Percentiles rank a stretch among this genome's conserved stretches.
Evolutionary conservation across 768 basidiomycete species (phyloP).

Genomic region (Sutorius australiensis): DNA sequence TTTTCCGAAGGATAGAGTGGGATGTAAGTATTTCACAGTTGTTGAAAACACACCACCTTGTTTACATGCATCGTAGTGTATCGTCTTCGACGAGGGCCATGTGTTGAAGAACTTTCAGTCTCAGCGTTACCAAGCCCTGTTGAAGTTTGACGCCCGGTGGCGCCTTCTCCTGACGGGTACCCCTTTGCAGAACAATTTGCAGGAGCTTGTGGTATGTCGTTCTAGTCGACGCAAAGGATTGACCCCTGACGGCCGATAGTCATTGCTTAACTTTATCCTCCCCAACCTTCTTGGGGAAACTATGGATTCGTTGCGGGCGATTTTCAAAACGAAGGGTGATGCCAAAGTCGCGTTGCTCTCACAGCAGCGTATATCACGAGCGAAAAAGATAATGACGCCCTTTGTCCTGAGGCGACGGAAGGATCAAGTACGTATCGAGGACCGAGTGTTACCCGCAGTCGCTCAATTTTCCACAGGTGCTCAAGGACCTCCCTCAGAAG

Average conservation of each 20-base stretch:
- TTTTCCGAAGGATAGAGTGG: constrained; percentile 88
- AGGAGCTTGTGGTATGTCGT: constrained; percentile 75
- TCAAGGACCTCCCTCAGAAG: constrained; percentile 91
- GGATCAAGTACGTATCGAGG: constrained; percentile 62
- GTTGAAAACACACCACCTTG: background rate
- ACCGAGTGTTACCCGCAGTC: background rate
- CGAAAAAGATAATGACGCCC: constrained; percentile 99
- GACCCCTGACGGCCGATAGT: constrained; percentile 43
- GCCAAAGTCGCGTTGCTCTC: constrained; percentile 84
- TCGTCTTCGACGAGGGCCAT: constrained; percentile 96
- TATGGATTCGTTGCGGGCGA: constrained; percentile 77
- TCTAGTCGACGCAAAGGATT: background rate
- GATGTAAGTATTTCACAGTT: constrained; percentile 57
- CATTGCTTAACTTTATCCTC: constrained; percentile 95
- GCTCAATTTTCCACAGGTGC: constrained; percentile 51
- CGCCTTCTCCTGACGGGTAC: constrained; percentile 92
- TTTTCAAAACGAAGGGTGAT: constrained; percentile 97
- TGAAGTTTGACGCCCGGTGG: constrained; percentile 86
- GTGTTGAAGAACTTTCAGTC: constrained; percentile 96
- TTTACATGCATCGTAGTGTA: constrained; percentile 51
- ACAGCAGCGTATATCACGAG: constrained; percentile 88
- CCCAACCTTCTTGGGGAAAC: constrained; percentile 82
- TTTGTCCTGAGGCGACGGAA: constrained; percentile 97
- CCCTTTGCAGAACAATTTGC: constrained; percentile 88
- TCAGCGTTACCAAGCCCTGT: constrained; percentile 87